Evolutionary conservation across 2,329 filamentous ascomycete genomes (phyloP).

Genomic region (Pseudogymnoascus sp.): DNA sequence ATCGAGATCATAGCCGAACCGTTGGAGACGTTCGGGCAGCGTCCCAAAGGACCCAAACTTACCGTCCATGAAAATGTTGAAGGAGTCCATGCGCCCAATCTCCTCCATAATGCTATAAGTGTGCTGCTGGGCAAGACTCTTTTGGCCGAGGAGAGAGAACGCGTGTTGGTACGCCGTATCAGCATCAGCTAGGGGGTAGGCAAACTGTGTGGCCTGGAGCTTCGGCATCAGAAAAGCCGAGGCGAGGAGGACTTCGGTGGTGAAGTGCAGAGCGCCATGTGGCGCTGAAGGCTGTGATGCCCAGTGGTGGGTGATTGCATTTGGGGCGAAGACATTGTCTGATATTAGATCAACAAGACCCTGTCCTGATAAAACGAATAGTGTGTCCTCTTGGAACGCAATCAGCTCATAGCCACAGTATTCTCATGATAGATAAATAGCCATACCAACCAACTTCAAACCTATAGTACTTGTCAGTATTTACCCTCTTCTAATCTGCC

Average conservation of each 20-base stretch:
- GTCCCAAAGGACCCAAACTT: constrained; percentile 30
- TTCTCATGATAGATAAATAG: neutral
- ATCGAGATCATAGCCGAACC: constrained; percentile 28
- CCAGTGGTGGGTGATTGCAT: constrained; percentile 29
- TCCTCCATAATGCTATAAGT: constrained; percentile 30
- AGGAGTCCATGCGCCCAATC: constrained; percentile 31
- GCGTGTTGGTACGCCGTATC: constrained; percentile 30
- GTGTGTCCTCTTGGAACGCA: constrained; percentile 26
- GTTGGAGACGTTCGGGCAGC: constrained; percentile 25
- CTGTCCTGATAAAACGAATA: constrained; percentile 30
- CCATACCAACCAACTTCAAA: neutral
- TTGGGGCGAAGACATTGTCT: constrained; percentile 27
- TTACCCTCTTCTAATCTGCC: neutral
- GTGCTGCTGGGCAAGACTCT: constrained; percentile 25
- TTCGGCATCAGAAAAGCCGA: constrained; percentile 30
- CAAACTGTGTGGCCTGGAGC: constrained; percentile 27
- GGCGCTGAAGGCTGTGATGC: constrained; percentile 27
- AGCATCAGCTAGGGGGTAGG: constrained; percentile 29
- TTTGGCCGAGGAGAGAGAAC: constrained; percentile 26
- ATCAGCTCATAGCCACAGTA: neutral
- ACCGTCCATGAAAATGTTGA: constrained; percentile 32
- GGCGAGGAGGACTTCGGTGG: constrained; percentile 29
- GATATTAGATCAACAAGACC: constrained; percentile 27
- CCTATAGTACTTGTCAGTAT: neutral
- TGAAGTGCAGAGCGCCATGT: constrained; percentile 31